Percentiles rank a stretch among this genome's conserved stretches.
Evolutionary conservation across 2,329 filamentous ascomycete genomes (phyloP).

Genomic region (Aspergillus sergii): DNA sequence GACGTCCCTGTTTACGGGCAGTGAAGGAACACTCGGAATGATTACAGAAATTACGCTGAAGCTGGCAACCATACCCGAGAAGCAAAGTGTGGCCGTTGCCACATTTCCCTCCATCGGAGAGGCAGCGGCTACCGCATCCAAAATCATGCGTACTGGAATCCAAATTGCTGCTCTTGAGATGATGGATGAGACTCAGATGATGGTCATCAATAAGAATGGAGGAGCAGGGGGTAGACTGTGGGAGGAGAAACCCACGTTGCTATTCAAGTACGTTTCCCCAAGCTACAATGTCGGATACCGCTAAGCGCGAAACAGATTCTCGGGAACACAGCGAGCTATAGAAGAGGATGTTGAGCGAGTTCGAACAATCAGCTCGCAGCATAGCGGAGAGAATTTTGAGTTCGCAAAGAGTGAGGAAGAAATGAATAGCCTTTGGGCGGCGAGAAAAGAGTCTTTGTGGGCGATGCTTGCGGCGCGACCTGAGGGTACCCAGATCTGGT

Average conservation of each 20-base stretch:
- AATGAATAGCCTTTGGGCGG: slow-evolving; percentile 57
- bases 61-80: slow-evolving; percentile 61
- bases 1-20: slow-evolving; percentile 66
- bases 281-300: background rate
- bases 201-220: slow-evolving; percentile 65
- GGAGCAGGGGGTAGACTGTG: slow-evolving; percentile 51
- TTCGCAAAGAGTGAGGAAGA: slow-evolving; percentile 54
- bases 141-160: slow-evolving; percentile 64
- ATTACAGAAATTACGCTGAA: slow-evolving; percentile 71
- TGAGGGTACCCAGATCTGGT: slow-evolving; percentile 58
- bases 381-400: slow-evolving; percentile 44
- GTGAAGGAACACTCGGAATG: slow-evolving; percentile 68
- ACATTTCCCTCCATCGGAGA: slow-evolving; percentile 58
- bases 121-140: slow-evolving; percentile 63
- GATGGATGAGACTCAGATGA: slow-evolving; percentile 64
- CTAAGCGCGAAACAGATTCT: slow-evolving; percentile 45
- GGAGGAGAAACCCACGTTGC: slow-evolving; percentile 37
- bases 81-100: slow-evolving; percentile 64
- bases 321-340: slow-evolving; percentile 72
- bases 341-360: slow-evolving; percentile 73
- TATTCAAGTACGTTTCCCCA: slow-evolving; percentile 39
- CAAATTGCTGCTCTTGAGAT: slow-evolving; percentile 61
- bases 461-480: slow-evolving; percentile 57
- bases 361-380: slow-evolving; percentile 55
- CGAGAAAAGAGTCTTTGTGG: slow-evolving; percentile 60